Evolutionary conservation across 192 early-diverging fungal genomes (phyloP).

Genomic region (Coemansia umbellata): DNA sequence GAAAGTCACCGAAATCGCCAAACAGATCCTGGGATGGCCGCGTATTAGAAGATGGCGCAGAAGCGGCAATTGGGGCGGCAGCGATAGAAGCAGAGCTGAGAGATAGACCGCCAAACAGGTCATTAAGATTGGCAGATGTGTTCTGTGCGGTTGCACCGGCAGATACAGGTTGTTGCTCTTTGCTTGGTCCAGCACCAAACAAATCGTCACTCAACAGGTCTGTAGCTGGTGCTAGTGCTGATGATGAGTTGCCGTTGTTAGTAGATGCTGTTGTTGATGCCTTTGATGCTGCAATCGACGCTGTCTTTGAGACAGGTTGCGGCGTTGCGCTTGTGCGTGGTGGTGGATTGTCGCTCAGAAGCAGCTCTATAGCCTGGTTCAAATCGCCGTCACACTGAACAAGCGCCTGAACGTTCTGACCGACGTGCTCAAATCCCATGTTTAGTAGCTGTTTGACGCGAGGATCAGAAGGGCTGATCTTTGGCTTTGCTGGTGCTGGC

Average conservation of each 20-base stretch:
- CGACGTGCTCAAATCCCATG: constrained; percentile 73
- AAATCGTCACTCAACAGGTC: constrained; percentile 29
- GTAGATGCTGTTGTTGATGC: neutral
- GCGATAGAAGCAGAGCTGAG: neutral
- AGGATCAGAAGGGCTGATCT: constrained; percentile 45
- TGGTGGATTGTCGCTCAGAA: constrained; percentile 46
- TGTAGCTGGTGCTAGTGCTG: neutral
- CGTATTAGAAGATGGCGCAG: constrained; percentile 2
- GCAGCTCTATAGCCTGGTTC: constrained; percentile 63
- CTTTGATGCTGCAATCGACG: constrained; percentile 14
- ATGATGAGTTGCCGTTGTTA: neutral
- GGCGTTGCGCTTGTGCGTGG: constrained; percentile 10
- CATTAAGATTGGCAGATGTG: constrained; percentile 2
- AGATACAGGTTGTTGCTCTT: constrained; percentile 1
- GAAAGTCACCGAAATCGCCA: constrained; percentile 52
- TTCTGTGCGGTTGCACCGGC: neutral
- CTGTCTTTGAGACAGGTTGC: neutral
- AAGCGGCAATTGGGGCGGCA: constrained; percentile 1
- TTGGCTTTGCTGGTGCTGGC: constrained; percentile 18
- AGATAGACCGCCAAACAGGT: constrained; percentile 36
- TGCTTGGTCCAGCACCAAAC: constrained; percentile 5
- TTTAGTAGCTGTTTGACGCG: constrained; percentile 59
- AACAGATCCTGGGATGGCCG: constrained; percentile 37
- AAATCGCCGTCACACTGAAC: constrained; percentile 69
- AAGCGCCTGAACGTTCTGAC: constrained; percentile 65